Conservation (phyloP, 495 filamentous ascomycete species). For the Penicillium egyptiacum region DNA sequence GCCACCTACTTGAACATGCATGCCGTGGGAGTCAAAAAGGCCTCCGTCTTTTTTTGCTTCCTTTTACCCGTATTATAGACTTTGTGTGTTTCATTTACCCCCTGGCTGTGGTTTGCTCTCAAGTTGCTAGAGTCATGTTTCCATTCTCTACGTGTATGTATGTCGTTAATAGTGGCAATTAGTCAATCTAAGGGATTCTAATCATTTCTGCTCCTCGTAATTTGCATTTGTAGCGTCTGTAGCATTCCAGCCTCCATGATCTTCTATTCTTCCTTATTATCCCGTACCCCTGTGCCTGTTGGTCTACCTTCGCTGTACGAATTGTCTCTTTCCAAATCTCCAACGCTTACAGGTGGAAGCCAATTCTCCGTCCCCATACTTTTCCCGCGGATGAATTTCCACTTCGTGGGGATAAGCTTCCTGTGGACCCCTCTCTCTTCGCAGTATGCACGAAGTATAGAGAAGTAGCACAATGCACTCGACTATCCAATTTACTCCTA, state of each 20-base stretch:
- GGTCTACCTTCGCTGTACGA: neutral
- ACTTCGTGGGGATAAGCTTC: slow-evolving; percentile 28
- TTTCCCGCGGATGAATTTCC: slow-evolving; percentile 21
- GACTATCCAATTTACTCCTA: neutral
- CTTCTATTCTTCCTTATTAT: neutral
- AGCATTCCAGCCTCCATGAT: neutral
- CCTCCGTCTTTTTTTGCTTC: slow-evolving; percentile 23
- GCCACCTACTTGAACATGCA: slow-evolving; percentile 35
- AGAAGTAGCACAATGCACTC: slow-evolving; percentile 7
- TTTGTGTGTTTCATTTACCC: slow-evolving; percentile 40
- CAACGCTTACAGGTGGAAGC: neutral
- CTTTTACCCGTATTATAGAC: slow-evolving; percentile 47
- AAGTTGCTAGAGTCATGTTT: slow-evolving; percentile 44
- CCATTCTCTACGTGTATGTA: slow-evolving; percentile 50
- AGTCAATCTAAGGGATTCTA: slow-evolving; percentile 44
- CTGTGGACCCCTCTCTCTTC: slow-evolving; percentile 6
- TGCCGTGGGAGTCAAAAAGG: slow-evolving; percentile 29
- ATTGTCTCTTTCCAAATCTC: neutral
- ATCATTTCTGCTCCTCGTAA: slow-evolving; percentile 18
- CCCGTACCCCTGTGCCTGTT: neutral
- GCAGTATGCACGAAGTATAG: slow-evolving; percentile 4
- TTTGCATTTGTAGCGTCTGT: neutral
- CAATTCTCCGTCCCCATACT: neutral
- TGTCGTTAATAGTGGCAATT: slow-evolving; percentile 52
- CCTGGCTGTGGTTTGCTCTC: slow-evolving; percentile 34